Evolutionary conservation across 2,329 filamentous ascomycete genomes (phyloP).

Genomic region (Aspergillus proliferans): DNA sequence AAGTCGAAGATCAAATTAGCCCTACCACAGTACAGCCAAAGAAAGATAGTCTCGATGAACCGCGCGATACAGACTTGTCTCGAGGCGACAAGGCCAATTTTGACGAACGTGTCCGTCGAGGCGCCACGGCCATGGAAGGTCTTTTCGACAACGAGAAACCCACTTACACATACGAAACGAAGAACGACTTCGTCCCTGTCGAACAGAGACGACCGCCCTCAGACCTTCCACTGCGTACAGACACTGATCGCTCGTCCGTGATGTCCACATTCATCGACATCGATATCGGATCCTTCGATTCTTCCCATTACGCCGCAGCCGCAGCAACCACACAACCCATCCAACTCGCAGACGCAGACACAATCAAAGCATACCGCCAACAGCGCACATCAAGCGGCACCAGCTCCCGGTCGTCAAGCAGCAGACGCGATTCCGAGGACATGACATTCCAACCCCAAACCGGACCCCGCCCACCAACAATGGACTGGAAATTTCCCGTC

Average conservation of each 20-base stretch:
- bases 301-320: slow-evolving; percentile 46
- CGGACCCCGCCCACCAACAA: slow-evolving; percentile 39
- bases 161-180: slow-evolving; percentile 54
- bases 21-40: slow-evolving; percentile 20
- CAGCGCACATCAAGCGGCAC: slow-evolving; percentile 32
- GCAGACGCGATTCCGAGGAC: slow-evolving; percentile 21
- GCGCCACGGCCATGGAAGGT: slow-evolving; percentile 51
- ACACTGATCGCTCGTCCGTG: slow-evolving; percentile 43
- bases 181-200: slow-evolving; percentile 44
- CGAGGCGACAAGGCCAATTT: slow-evolving; percentile 47
- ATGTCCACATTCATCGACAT: slow-evolving; percentile 49
- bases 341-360: slow-evolving; percentile 48
- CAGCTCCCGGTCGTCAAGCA: slow-evolving; percentile 25
- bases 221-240: slow-evolving; percentile 48
- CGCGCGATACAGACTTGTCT: slow-evolving; percentile 29
- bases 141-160: slow-evolving; percentile 51
- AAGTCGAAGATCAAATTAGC: slow-evolving; percentile 36
- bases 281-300: slow-evolving; percentile 50
- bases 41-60: slow-evolving; percentile 24
- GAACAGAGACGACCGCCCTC: slow-evolving; percentile 41
- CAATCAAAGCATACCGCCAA: slow-evolving; percentile 50
- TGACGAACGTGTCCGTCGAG: slow-evolving; percentile 53
- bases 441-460: slow-evolving; percentile 25
- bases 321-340: slow-evolving; percentile 47
- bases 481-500: slow-evolving; percentile 43